A percentile compares a stretch with the other conserved stretches of the same genome.
Evolutionary conservation across 257 asterid species (phyloP).

Genomic region (Oldenlandia corymbosa): DNA sequence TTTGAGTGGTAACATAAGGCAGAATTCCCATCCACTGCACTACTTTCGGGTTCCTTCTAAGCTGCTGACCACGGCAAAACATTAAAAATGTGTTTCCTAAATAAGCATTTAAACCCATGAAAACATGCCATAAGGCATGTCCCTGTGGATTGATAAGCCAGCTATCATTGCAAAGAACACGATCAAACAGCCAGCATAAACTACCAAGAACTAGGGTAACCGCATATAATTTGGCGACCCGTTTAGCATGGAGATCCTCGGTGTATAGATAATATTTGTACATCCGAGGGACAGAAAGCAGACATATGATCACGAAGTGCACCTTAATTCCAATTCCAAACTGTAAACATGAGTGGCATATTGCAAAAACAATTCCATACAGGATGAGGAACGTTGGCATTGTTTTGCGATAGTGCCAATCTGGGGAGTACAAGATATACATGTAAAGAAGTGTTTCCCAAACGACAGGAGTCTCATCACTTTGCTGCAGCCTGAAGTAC

Average conservation of each 20-base stretch:
- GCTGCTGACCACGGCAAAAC: conserved; percentile 25
- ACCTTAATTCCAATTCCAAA: conserved; percentile 25
- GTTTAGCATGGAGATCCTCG: conserved; percentile 17
- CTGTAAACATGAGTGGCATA: conserved; percentile 9
- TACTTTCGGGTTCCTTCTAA: conserved; percentile 17
- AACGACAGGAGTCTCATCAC: conserved; percentile 26
- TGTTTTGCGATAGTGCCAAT: conserved; percentile 25
- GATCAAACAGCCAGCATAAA: conserved; percentile 24
- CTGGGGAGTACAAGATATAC: conserved; percentile 20
- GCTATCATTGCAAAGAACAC: conserved; percentile 18
- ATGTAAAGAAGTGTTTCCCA: conserved; percentile 26
- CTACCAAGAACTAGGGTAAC: conserved; percentile 16
- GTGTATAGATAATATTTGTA: conserved; percentile 27
- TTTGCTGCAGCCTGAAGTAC: conserved; percentile 22
- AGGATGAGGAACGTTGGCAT: conserved; percentile 25
- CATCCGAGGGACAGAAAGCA: conserved; percentile 19
- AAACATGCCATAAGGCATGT: conserved; percentile 24
- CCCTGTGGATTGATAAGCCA: conserved; percentile 27
- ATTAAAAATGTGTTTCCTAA: conserved; percentile 22
- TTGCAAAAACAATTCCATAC: conserved; percentile 21
- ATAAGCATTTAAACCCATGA: conserved; percentile 23
- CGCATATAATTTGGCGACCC: conserved; percentile 16
- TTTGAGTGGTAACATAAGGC: conserved; percentile 16
- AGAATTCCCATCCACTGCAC: conserved; percentile 15
- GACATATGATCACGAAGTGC: conserved; percentile 20